A percentile compares a stretch with the other conserved stretches of the same genome.
Conservation (phyloP, 2,329 filamentous ascomycete species). For the Alternaria sp. region DNA sequence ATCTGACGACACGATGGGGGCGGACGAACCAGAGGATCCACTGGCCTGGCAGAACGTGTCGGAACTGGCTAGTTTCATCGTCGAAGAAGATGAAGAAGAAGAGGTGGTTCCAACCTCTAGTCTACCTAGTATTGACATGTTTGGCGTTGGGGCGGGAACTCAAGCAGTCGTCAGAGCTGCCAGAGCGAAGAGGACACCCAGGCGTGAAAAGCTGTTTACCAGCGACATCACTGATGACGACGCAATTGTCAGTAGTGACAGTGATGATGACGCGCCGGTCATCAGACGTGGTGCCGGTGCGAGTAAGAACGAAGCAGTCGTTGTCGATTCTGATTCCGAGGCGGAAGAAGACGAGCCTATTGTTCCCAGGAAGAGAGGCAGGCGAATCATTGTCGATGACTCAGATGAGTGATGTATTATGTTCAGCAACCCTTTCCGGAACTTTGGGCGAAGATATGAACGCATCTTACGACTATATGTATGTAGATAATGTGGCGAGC, state of each 20-base stretch:
- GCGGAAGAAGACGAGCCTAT: conserved; percentile 32
- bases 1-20: conserved; percentile 54
- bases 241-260: conserved; percentile 46
- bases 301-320: conserved; percentile 26
- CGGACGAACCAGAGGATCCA: conserved; percentile 49
- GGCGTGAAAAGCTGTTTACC: conserved; percentile 45
- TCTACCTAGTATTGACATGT: conserved; percentile 38
- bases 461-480: background rate
- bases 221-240: conserved; percentile 47
- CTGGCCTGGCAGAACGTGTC: conserved; percentile 54
- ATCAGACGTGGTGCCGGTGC: conserved; percentile 15
- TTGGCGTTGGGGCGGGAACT: conserved; percentile 42
- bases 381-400: conserved; percentile 44
- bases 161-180: conserved; percentile 43
- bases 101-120: conserved; percentile 43
- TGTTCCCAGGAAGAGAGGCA: conserved; percentile 32
- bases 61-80: conserved; percentile 57
- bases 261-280: conserved; percentile 36
- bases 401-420: conserved; percentile 31
- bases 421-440: background rate
- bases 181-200: conserved; percentile 28
- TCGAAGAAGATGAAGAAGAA: conserved; percentile 52
- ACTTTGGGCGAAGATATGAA: background rate
- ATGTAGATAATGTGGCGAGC: background rate
- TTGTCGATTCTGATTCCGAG: conserved; percentile 37